Evolutionary conservation across 2,329 filamentous ascomycete genomes (phyloP).

Genomic region (Anisogramma anomala): DNA sequence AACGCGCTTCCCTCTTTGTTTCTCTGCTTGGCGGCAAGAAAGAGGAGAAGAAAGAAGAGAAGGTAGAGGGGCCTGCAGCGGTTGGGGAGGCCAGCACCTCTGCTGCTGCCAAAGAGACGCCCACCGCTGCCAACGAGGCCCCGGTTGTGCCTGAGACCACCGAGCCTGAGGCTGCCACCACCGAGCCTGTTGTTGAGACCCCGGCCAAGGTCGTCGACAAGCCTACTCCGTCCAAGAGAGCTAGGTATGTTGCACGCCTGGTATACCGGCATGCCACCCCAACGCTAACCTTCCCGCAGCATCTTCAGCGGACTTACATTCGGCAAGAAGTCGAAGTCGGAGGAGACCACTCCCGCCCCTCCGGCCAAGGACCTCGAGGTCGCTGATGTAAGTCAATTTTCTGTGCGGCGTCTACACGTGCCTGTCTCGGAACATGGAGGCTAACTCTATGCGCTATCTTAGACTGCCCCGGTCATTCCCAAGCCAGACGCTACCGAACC

Average conservation of each 20-base stretch:
- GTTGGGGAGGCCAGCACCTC: slow-evolving; percentile 20
- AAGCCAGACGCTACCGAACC: slow-evolving; percentile 47
- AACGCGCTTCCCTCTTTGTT: slow-evolving; percentile 55
- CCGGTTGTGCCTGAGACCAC: slow-evolving; percentile 21
- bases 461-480: slow-evolving; percentile 45
- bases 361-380: slow-evolving; percentile 35
- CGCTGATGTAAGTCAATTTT: slow-evolving; percentile 25
- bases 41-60: slow-evolving; percentile 30
- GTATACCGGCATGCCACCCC: background rate
- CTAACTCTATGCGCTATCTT: slow-evolving; percentile 1
- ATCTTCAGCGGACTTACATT: slow-evolving; percentile 44
- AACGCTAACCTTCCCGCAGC: slow-evolving; percentile 23
- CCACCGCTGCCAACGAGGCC: slow-evolving; percentile 12
- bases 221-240: slow-evolving; percentile 40
- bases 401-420: background rate
- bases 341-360: slow-evolving; percentile 31
- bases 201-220: slow-evolving; percentile 28
- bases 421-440: background rate
- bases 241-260: slow-evolving; percentile 30
- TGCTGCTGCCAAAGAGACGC: too few species aligned
- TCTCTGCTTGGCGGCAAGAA: slow-evolving; percentile 45
- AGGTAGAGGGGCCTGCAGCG: slow-evolving; percentile 23
- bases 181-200: slow-evolving; percentile 18
- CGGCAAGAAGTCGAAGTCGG: slow-evolving; percentile 44
- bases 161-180: slow-evolving; percentile 21